Evolutionary conservation across 345 rosid genomes (phyloP).

Genomic region (Fremontodendron californicum): DNA sequence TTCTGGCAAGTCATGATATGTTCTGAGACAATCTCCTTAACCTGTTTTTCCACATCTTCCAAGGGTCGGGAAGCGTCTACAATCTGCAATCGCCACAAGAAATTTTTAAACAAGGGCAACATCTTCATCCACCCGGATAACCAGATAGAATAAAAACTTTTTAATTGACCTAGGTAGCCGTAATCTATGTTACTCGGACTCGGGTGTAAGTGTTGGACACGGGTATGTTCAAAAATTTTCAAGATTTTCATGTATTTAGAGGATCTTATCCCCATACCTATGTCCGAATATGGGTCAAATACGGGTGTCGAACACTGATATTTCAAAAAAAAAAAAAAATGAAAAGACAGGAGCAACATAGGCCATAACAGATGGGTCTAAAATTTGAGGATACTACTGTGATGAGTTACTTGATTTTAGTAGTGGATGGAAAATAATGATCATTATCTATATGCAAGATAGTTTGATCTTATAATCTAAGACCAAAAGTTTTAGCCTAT

Average conservation of each 20-base stretch:
- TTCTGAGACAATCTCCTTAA: conserved; percentile 41
- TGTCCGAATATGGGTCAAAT: too few species aligned
- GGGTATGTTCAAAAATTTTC: too few species aligned
- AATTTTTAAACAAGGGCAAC: not conserved
- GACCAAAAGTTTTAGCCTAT: not conserved
- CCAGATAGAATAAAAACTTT: not conserved
- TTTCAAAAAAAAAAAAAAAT: too few species aligned
- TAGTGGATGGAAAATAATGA: not conserved
- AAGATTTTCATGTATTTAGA: too few species aligned
- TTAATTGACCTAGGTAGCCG: not conserved
- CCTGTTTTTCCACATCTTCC: conserved; percentile 60
- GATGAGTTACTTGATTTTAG: not conserved
- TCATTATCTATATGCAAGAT: not conserved
- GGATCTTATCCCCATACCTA: too few species aligned
- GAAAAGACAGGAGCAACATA: too few species aligned
- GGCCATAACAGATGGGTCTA: not conserved
- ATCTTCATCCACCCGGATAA: not conserved
- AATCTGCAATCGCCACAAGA: conserved; percentile 31
- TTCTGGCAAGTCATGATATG: conserved; percentile 39
- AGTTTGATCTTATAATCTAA: not conserved
- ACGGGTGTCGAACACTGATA: too few species aligned
- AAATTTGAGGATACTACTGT: not conserved
- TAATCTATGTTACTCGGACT: too few species aligned
- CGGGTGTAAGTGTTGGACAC: too few species aligned
- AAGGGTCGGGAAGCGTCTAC: conserved; percentile 54